These are phyloP conservation scores for Vitis rupestris DNA, from an alignment of 164 flowering plant genomes.

Conservation along the genomic window DNA sequence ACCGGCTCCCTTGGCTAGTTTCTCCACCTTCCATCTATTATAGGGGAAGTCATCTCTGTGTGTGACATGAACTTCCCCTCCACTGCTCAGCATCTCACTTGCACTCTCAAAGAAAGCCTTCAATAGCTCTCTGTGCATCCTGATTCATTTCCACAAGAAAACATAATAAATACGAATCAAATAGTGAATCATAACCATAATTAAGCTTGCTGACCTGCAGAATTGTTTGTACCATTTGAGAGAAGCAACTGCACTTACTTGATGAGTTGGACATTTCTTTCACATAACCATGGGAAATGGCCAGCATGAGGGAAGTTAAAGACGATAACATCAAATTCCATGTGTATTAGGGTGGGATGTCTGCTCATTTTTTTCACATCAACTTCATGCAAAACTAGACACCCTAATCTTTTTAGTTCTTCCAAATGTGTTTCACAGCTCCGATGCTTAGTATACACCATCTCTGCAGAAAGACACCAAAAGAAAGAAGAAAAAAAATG, in stretches of 20 bases:
- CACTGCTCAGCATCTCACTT: constrained; percentile 22
- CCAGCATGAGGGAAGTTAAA: constrained; percentile 64
- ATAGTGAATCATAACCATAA: neutral
- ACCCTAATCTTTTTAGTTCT: constrained; percentile 24
- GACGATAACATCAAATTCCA: constrained; percentile 39
- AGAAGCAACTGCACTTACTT: constrained; percentile 19
- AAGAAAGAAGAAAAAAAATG: no score
- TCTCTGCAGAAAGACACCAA: neutral
- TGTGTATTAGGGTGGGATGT: constrained; percentile 18
- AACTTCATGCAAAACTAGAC: constrained; percentile 32
- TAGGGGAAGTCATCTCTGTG: constrained; percentile 42
- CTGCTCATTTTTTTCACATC: constrained; percentile 32
- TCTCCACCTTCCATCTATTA: constrained; percentile 31
- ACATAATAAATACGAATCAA: neutral
- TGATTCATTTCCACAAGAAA: constrained; percentile 6
- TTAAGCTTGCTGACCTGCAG: no score
- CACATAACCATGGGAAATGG: constrained; percentile 5
- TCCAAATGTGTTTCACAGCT: constrained; percentile 14
- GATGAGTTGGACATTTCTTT: constrained; percentile 12
- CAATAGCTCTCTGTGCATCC: constrained; percentile 35
- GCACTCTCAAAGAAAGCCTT: constrained; percentile 37
- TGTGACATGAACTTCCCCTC: constrained; percentile 48
- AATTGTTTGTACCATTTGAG: no score
- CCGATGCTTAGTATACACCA: constrained; percentile 4
- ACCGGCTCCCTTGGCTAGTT: constrained; percentile 32